phyloP scores from a whole-genome alignment of 225 moss, liverwort and hornwort genomes.

The Neckera pumila region DNA sequence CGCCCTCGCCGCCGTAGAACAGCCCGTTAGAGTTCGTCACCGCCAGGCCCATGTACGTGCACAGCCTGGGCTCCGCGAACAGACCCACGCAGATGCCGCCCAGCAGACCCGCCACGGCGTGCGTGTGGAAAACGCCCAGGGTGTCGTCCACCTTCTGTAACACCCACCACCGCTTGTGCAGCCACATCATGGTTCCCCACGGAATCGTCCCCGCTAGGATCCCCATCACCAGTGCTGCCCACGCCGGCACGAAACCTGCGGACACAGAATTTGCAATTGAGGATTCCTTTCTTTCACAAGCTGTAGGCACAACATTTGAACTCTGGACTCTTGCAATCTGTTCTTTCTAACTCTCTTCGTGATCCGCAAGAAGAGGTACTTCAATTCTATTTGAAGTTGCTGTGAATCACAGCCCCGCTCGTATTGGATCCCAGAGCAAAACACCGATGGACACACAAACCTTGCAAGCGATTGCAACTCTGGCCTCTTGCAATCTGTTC shows the following conservation, averaged over 20 bases:
- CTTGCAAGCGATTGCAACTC: no score
- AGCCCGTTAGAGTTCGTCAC: slow-evolving; percentile 33
- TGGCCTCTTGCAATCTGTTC: background rate
- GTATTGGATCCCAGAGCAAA: no score
- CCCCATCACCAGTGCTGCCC: slow-evolving; percentile 50
- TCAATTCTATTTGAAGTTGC: background rate
- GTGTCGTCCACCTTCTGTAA: slow-evolving; percentile 44
- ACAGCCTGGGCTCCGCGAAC: slow-evolving; percentile 35
- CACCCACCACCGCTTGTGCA: slow-evolving; percentile 35
- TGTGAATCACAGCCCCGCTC: background rate
- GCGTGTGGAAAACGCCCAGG: slow-evolving; percentile 42
- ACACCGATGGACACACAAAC: background rate
- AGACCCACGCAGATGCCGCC: slow-evolving; percentile 34
- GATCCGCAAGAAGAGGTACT: background rate
- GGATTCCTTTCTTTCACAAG: background rate
- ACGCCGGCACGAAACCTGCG: slow-evolving; percentile 36
- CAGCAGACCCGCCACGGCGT: slow-evolving; percentile 37
- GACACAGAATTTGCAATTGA: background rate
- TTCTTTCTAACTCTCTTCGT: background rate
- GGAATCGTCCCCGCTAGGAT: slow-evolving; percentile 22
- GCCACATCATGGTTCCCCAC: slow-evolving; percentile 44
- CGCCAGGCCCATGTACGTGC: slow-evolving; percentile 17
- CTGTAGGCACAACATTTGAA: background rate
- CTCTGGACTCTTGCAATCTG: background rate
- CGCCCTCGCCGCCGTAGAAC: slow-evolving; percentile 33